Base-by-base conservation (phyloP, 2,329 filamentous ascomycete species). In the Hypoxylon sp. region DNA sequence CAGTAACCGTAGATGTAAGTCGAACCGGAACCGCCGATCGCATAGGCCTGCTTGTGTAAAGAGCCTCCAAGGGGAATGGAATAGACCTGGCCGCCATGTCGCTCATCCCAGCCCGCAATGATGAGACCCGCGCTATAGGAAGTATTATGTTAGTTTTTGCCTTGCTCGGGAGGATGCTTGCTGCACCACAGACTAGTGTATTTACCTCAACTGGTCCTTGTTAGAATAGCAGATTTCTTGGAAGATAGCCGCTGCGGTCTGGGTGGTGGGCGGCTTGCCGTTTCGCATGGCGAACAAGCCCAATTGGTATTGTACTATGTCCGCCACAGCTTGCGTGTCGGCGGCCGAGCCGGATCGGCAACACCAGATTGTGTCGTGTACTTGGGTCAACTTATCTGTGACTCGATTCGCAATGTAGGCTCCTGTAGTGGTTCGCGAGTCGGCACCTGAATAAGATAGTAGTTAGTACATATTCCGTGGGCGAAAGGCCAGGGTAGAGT, bases 1-100 rank as follows among this genome's bases (percentile, higher is more conserved):
- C 94, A 98, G 87, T 97, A 98, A 75, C 96, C 96, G 86, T 98
- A 99, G 82, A 99, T 99, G 86, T 99, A 99, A 69, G 96, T 98
- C 75, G 95, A 98, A 46, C 96, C 96, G 19, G 95, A 98, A 50
- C 96, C 96, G 74, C 94, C 94, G 77, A 99, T 99, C 47, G 96
- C 90, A 79, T 98, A 99, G 17, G 94, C 80, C 80, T 98, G 94
- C 87, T 98, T 98, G 89, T 99, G 96, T 75, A 99, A 89, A 55
- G 96, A 98, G 62, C 96, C 96, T 75, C 96, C 96, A 44, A 98
- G 87, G 2, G 96, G 96, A 80, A 99, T 98, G 76, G 93, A 96
- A 85, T 98, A 99, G 71, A 99, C 95, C 80, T 98, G 94, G 54
- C 96, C 96, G 73, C 96, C 96, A 80, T 98, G 93, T 79, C 93